Evolutionary conservation across 257 asterid genomes (phyloP).

Genomic region (Capsicum baccatum): DNA sequence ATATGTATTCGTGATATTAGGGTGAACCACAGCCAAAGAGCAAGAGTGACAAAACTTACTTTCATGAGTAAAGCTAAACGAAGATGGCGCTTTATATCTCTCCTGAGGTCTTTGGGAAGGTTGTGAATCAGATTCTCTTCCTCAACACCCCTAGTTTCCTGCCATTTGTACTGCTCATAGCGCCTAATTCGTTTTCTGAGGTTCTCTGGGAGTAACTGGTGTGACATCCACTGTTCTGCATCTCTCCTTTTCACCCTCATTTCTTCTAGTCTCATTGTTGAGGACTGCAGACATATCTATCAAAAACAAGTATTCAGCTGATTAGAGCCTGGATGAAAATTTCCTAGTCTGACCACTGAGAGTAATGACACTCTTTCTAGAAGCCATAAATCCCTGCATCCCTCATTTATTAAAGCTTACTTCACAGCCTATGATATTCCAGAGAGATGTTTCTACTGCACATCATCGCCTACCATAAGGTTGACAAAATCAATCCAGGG

Average conservation of each 20-base stretch:
- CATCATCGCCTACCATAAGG: conserved; percentile 6
- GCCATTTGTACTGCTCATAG: conserved; percentile 95
- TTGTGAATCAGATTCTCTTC: conserved; percentile 80
- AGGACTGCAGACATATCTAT: conserved; percentile 91
- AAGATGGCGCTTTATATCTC: conserved; percentile 94
- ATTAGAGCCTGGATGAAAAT: conserved; percentile 33
- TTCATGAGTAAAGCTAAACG: conserved; percentile 85
- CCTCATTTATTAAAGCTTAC: neutral
- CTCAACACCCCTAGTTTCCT: conserved; percentile 94
- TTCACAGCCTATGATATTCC: conserved; percentile 1
- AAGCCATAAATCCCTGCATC: conserved; percentile 7
- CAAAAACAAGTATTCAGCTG: conserved; percentile 37
- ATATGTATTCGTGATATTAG: neutral
- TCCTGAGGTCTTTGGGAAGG: conserved; percentile 95
- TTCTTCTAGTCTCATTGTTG: conserved; percentile 89
- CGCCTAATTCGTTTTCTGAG: conserved; percentile 78
- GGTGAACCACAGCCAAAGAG: neutral
- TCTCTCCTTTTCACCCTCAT: conserved; percentile 98
- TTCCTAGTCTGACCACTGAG: neutral
- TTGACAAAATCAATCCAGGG: conserved; percentile 1
- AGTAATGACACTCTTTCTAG: neutral
- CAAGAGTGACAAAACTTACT: conserved; percentile 50
- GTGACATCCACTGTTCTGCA: conserved; percentile 99
- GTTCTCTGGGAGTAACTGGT: conserved; percentile 85
- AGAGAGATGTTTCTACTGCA: neutral